Evolutionary conservation across 306 rosid genomes (phyloP).

Genomic region (Spatholobus suberectus): DNA sequence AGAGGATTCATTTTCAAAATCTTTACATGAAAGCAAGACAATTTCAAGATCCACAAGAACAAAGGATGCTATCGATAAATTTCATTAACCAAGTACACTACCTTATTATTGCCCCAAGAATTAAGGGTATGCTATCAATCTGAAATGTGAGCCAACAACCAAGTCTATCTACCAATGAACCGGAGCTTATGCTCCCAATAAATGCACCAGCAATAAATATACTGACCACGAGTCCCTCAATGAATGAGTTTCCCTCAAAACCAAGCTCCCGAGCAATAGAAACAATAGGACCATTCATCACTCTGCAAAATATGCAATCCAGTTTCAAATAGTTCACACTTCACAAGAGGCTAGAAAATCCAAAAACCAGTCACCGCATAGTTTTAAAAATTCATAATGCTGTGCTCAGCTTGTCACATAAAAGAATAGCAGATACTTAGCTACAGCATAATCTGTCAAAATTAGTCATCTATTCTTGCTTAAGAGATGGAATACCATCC

Average conservation of each 20-base stretch:
- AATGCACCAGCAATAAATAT: constrained; percentile 91
- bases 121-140: constrained; percentile 73
- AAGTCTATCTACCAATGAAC: constrained; percentile 79
- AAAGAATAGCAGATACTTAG: not conserved
- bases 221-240: constrained; percentile 92
- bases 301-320: constrained; percentile 56
- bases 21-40: constrained; percentile 17
- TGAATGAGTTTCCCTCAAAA: constrained; percentile 77
- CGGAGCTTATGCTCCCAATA: constrained; percentile 78
- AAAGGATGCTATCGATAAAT: constrained; percentile 1
- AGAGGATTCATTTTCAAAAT: not conserved
- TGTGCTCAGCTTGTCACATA: not conserved
- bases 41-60: constrained; percentile 16
- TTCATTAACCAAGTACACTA: constrained; percentile 28
- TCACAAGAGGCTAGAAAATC: not conserved
- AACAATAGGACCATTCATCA: constrained; percentile 90
- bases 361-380: not conserved
- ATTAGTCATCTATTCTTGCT: constrained; percentile 21
- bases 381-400: not conserved
- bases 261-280: constrained; percentile 87
- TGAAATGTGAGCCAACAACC: constrained; percentile 88
- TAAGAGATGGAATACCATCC: constrained; percentile 4
- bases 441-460: not conserved
- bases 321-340: constrained; percentile 15
- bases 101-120: constrained; percentile 86